Percentiles rank a stretch among this genome's conserved stretches.
Evolutionary conservation across 805 yeast genomes (phyloP).

Genomic region (Candida caryicola): DNA sequence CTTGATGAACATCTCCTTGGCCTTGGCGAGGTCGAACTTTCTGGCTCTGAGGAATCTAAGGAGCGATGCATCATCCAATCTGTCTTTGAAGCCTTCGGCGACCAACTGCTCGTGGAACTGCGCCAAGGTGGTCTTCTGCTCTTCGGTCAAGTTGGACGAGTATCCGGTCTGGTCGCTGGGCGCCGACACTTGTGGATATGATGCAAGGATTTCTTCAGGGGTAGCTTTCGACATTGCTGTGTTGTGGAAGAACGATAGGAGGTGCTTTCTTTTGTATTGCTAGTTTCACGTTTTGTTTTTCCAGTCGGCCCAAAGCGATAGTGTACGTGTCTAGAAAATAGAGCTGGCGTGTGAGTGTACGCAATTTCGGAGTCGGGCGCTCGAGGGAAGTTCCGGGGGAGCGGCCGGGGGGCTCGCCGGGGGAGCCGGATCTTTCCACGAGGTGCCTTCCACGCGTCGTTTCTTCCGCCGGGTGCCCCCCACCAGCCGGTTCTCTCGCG

Average conservation of each 20-base stretch:
- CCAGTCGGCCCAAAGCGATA: neutral
- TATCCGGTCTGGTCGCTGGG: constrained; percentile 65
- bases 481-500: no score
- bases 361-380: no score
- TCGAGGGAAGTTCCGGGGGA: no score
- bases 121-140: constrained; percentile 59
- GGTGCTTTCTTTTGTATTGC: neutral
- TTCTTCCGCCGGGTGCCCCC: no score
- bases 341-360: no score
- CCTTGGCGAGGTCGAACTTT: constrained; percentile 79
- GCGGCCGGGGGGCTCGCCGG: no score
- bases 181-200: constrained; percentile 73
- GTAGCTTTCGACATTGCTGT: constrained; percentile 5
- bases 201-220: constrained; percentile 39
- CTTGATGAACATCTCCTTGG: constrained; percentile 76
- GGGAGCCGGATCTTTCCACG: no score
- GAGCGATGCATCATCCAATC: constrained; percentile 84
- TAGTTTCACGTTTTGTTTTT: constrained; percentile 2
- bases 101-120: constrained; percentile 56
- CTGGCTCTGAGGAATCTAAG: constrained; percentile 91
- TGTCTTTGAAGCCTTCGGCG: constrained; percentile 65
- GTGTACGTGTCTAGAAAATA: neutral
- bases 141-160: constrained; percentile 73
- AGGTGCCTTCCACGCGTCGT: no score
- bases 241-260: neutral